Evolutionary conservation across 169 alveolate species (phyloP), one percentile per base, ranked within the genome.

Genomic region (Cryptosporidium canis): DNA sequence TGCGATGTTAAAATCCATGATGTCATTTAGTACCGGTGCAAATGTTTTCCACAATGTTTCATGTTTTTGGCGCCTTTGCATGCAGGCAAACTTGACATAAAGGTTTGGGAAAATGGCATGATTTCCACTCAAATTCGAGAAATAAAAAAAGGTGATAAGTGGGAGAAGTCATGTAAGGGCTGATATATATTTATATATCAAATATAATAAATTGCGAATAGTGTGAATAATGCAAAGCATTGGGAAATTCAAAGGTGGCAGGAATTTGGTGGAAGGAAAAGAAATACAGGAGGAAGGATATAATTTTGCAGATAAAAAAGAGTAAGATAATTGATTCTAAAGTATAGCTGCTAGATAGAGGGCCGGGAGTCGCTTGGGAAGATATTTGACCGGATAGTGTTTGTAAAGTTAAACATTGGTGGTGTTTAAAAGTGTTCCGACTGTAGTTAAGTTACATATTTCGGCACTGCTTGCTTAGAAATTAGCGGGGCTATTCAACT

Each of bases 71-170:
- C 63, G 63, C 63, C 63, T 14, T 18, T 18, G 2, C 63, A 51
- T 51, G 63, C 11, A 51, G 24, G 63, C 24, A n/a, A 27, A 51
- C 18, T 48, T 51, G 63, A 33, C 24, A 21, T 33, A 51, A 51
- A 14, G 24, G 2, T 3, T 21, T 21, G 24, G 24, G 8, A 1
- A 51, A 51, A 7, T 31, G 33, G 47, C 24, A 61, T 1, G 7
- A 9, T 12, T 61, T 61, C 0, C 1, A 61, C 68, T 61, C 41
- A 61, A 61, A 61, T 61, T 61, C 68, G 68, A 61, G 68, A 61
- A 21, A 11, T 51, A 51, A 51, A 51, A n/a, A 51, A 51, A 51
- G 33, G 63, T 51, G 35, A 6, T 16, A 51, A 51, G 24, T 51
- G 24, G 24, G 11, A 51, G 35, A 51, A 51, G 63, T 18, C 63